These are phyloP conservation scores for Colletotrichum navitas DNA, from an alignment of 2,329 filamentous ascomycete genomes.

Conservation along the genomic window DNA sequence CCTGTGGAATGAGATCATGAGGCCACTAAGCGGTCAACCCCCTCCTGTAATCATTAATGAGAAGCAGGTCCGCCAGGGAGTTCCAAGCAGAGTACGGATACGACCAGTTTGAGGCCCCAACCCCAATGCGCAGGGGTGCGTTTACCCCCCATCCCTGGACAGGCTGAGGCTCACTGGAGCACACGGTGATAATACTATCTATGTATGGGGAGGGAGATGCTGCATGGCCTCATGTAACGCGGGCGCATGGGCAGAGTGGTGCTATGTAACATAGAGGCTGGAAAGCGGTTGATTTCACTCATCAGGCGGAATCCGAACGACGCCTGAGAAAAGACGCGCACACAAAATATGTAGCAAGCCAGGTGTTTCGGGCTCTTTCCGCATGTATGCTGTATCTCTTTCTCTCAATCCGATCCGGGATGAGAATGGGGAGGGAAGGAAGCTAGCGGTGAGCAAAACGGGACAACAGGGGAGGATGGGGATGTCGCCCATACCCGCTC, in stretches of 20 bases:
- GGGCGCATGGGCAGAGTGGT: conserved; percentile 10
- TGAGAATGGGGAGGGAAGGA: background rate
- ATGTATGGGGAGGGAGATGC: accelerated
- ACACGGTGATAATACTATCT: conserved; percentile 6
- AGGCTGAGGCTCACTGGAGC: conserved; percentile 15
- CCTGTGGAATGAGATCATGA: conserved; percentile 40
- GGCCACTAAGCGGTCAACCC: conserved; percentile 36
- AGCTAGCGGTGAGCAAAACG: conserved; percentile 29
- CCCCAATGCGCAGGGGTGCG: conserved; percentile 33
- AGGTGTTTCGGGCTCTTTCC: background rate
- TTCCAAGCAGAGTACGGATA: conserved; percentile 21
- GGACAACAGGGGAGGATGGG: conserved; percentile 2
- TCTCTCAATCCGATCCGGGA: background rate
- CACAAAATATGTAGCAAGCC: background rate
- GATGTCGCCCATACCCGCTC: conserved; percentile 20
- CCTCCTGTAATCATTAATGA: conserved; percentile 4
- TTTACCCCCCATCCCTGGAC: conserved; percentile 1
- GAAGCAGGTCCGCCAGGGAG: conserved; percentile 19
- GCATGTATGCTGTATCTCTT: background rate
- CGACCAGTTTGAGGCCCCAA: conserved; percentile 38
- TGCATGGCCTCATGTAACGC: conserved; percentile 32
- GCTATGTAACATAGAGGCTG: conserved; percentile 9
- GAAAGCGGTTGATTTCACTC: conserved; percentile 35
- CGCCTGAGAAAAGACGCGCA: conserved; percentile 27
- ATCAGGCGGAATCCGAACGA: conserved; percentile 3